Percentiles rank a stretch among this genome's conserved stretches.
Evolutionary conservation across 2,329 filamentous ascomycete species (phyloP).

Genomic region (Lasiodiplodia sp.): DNA sequence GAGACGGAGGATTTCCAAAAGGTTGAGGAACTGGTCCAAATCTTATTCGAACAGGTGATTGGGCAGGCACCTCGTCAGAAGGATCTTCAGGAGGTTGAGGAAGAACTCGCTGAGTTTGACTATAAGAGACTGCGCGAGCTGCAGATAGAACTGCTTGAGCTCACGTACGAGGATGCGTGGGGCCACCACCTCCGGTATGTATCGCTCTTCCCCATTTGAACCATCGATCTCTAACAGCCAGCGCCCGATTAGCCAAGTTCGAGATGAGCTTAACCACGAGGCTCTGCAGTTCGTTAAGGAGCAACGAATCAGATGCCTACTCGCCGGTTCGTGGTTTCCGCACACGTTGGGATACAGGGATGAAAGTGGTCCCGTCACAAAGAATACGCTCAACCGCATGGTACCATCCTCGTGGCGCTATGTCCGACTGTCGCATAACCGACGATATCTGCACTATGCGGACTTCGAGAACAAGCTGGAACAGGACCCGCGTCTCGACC

Average conservation of each 20-base stretch:
- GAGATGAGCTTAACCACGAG: constrained; percentile 88
- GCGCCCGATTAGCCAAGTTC: constrained; percentile 68
- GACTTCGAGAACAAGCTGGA: constrained; percentile 75
- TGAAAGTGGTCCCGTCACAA: constrained; percentile 55
- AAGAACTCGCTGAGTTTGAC: constrained; percentile 85
- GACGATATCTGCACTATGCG: constrained; percentile 87
- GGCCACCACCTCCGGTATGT: constrained; percentile 76
- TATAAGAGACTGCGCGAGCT: constrained; percentile 78
- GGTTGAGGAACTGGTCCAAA: constrained; percentile 84
- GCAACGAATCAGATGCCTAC: constrained; percentile 87
- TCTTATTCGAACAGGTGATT: constrained; percentile 88
- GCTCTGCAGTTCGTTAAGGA: constrained; percentile 97
- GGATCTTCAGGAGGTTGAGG: constrained; percentile 86
- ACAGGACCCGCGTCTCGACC: constrained; percentile 74
- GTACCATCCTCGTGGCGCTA: constrained; percentile 75
- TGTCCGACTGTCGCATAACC: constrained; percentile 87
- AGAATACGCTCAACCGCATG: constrained; percentile 50
- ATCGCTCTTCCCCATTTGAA: background rate
- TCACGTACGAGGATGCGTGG: constrained; percentile 95
- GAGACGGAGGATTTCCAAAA: constrained; percentile 90
- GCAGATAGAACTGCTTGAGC: constrained; percentile 91
- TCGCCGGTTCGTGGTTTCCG: constrained; percentile 89
- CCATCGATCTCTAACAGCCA: constrained; percentile 26
- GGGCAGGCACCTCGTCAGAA: constrained; percentile 82
- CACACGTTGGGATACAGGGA: constrained; percentile 58